Evolutionary conservation across 495 filamentous ascomycete genomes (phyloP).

Genomic region (Entonaema liquescens): DNA sequence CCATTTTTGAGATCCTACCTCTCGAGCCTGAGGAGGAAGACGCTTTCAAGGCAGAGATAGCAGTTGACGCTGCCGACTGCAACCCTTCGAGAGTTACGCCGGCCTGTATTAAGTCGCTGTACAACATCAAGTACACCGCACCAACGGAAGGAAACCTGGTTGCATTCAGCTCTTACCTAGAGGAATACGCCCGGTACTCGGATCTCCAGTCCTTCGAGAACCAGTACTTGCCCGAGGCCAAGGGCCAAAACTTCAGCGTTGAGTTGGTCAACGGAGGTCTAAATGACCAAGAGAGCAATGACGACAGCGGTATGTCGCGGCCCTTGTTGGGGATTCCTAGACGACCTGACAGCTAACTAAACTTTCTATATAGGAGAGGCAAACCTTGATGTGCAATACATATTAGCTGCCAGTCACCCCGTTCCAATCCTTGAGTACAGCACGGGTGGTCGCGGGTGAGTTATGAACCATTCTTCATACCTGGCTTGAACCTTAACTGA

Average conservation of each 20-base stretch:
- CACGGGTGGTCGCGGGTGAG: conserved; percentile 67
- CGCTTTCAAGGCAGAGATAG: conserved; percentile 6
- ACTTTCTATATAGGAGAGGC: conserved; percentile 60
- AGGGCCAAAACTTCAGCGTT: conserved; percentile 62
- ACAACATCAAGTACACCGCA: conserved; percentile 67
- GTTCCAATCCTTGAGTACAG: conserved; percentile 72
- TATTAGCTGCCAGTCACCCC: conserved; percentile 62
- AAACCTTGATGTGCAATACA: conserved; percentile 78
- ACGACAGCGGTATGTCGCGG: conserved; percentile 48
- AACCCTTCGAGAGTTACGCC: conserved; percentile 63
- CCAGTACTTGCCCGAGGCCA: conserved; percentile 51
- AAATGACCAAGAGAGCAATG: conserved; percentile 59
- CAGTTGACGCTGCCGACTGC: conserved; percentile 49
- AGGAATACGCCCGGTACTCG: conserved; percentile 57
- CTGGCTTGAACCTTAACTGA: conserved; percentile 15
- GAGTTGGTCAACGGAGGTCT: conserved; percentile 63
- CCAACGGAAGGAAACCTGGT: conserved; percentile 59
- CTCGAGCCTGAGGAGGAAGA: conserved; percentile 34
- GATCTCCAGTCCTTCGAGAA: conserved; percentile 46
- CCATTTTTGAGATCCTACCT: conserved; percentile 49
- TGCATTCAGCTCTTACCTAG: conserved; percentile 67
- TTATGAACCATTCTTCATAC: neutral
- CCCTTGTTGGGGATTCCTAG: neutral
- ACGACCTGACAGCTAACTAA: conserved; percentile 1
- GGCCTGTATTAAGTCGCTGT: conserved; percentile 66